phyloP scores from a whole-genome alignment of 805 yeast species.

The Wickerhamomyces bisporus region DNA sequence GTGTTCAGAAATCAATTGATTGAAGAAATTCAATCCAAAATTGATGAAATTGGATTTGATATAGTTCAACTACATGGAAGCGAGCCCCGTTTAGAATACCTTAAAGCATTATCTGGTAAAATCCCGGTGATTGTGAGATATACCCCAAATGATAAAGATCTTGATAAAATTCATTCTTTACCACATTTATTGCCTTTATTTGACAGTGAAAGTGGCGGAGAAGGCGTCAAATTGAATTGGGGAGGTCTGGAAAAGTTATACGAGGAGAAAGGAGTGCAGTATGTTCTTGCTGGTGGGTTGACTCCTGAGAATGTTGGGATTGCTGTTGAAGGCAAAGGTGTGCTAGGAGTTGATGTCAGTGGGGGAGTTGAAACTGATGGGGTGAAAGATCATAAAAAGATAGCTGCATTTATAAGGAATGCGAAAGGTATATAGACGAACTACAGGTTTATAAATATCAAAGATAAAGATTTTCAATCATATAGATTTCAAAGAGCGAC shows the following conservation, averaged over 20 bases:
- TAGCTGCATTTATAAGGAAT: conserved; percentile 49
- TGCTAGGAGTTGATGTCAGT: conserved; percentile 90
- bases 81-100: conserved; percentile 45
- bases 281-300: conserved; percentile 86
- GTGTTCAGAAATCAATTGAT: conserved; percentile 82
- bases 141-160: conserved; percentile 49
- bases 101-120: conserved; percentile 20
- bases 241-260: conserved; percentile 36
- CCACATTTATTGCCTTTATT: conserved; percentile 56
- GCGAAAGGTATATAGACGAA: conserved; percentile 42
- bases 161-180: conserved; percentile 25
- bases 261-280: conserved; percentile 26
- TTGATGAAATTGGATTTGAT: conserved; percentile 50
- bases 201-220: conserved; percentile 91
- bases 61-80: conserved; percentile 87
- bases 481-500: not conserved
- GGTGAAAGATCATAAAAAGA: conserved; percentile 61
- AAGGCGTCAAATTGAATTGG: conserved; percentile 84
- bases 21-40: conserved; percentile 47
- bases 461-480: too few species aligned
- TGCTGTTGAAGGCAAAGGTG: conserved; percentile 49
- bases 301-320: conserved; percentile 62
- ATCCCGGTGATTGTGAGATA: conserved; percentile 72
- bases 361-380: conserved; percentile 90
- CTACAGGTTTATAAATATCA: too few species aligned